Conservation (phyloP, 2,329 filamentous ascomycete genomes). For the Rutstroemia sp. region DNA sequence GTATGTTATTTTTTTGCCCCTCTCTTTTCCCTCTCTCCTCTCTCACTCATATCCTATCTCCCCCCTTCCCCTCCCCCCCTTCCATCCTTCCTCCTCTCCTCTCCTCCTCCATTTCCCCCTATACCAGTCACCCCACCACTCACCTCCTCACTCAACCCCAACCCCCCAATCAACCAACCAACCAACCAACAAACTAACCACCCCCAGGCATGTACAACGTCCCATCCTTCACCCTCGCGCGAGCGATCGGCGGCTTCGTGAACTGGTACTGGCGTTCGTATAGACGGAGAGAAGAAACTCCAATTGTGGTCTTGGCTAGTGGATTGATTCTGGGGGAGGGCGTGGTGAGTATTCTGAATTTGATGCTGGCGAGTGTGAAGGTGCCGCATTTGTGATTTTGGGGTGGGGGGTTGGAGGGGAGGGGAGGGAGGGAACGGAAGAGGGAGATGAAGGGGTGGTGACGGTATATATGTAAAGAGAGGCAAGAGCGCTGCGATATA, state of each 20-base stretch:
- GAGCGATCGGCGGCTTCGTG: constrained; percentile 70
- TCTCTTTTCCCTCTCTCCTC: not conserved
- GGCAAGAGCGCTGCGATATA: no score
- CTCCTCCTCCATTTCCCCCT: not conserved
- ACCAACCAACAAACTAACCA: not conserved
- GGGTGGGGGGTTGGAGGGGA: no score
- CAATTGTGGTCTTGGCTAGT: constrained; percentile 79
- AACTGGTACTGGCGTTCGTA: constrained; percentile 70
- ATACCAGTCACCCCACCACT: no score
- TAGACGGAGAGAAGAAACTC: constrained; percentile 54
- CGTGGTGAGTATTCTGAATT: constrained; percentile 82
- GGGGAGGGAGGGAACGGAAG: no score
- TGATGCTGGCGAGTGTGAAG: constrained; percentile 67
- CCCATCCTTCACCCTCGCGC: constrained; percentile 86
- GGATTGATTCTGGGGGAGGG: constrained; percentile 92
- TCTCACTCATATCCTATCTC: not conserved
- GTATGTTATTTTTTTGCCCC: constrained; percentile 37
- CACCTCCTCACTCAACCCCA: not conserved
- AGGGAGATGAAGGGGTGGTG: no score
- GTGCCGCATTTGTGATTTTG: constrained; percentile 58
- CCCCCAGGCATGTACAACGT: constrained; percentile 86
- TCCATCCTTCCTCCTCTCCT: no score
- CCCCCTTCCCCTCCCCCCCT: not conserved
- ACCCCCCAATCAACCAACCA: not conserved
- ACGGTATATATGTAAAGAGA: no score